A percentile compares a stretch with the other conserved stretches of the same genome.
phyloP scores from a whole-genome alignment of 163 green algal species.

The Scenedesmus sp. region DNA sequence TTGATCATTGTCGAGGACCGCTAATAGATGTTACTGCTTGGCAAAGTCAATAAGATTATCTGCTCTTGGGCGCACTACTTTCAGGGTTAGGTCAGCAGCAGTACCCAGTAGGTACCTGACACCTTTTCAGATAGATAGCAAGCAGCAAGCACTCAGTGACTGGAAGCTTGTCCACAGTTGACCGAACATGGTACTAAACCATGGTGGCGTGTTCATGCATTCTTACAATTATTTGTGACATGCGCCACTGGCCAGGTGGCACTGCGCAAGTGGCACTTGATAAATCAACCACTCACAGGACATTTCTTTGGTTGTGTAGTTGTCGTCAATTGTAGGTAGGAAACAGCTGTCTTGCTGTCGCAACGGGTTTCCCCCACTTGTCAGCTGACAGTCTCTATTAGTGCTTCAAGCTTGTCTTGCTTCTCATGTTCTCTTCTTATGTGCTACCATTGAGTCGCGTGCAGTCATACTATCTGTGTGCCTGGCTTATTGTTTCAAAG shows the following conservation, averaged over 20 bases:
- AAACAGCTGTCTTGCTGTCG: not conserved
- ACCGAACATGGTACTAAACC: not conserved
- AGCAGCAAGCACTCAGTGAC: not conserved
- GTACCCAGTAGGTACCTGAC: not conserved
- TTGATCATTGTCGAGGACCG: not conserved
- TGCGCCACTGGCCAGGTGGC: not conserved
- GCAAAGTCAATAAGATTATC: not conserved
- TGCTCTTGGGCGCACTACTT: not conserved
- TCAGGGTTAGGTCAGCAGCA: not conserved
- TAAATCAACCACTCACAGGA: not conserved
- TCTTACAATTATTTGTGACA: not conserved
- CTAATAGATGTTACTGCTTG: not conserved
- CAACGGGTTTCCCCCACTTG: not conserved
- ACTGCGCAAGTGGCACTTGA: not conserved
- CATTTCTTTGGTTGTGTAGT: not conserved
- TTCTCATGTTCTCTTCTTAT: not conserved
- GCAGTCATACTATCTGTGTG: too few relatives aligned
- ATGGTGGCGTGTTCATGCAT: not conserved
- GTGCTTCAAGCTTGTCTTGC: not conserved
- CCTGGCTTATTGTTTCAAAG: too few relatives aligned
- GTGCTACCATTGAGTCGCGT: too few relatives aligned
- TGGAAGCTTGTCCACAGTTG: not conserved
- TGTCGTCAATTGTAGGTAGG: not conserved
- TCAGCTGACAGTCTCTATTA: not conserved
- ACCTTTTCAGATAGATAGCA: not conserved